Base-by-base conservation (phyloP, 257 asterid species). In the Fraxinus excelsior region DNA sequence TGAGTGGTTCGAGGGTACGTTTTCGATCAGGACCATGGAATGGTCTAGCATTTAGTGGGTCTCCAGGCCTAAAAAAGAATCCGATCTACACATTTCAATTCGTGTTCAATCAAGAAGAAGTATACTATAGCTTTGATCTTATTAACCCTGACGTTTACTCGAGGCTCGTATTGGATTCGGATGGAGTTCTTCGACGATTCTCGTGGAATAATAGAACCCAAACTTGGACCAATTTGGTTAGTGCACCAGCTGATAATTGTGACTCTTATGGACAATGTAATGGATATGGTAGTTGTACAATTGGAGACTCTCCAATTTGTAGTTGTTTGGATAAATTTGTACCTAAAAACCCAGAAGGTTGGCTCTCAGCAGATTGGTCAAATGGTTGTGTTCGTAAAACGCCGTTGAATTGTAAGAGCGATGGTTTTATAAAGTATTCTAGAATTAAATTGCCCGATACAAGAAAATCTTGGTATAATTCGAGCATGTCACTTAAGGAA, bases 11-110 rank as follows among this genome's bases (percentile, higher is more conserved):
- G 5, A 26, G 10, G 0, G 74, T 32, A 28, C 74, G 69, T 67
- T 83, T 67, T 68, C 44, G 75, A 12, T 23, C 77, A 3, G 86
- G 82, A 7, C 84, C 86, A 25, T 83, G 86, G 86, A 77, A 64
- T 56, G 80, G 84, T 19, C 26, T 38, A 2, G 11, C 77, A 31
- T 83, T 80, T 38, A 76, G 79, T 76, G 82, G 79, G 37, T 42
- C 68, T 23, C 68, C 78, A 1, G 66, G 35, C 31, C 31, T 86
- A 34, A 62, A 34, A 72, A 19, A 25, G 42, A 82, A 83, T 51
- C 67, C 71, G 0, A 62, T 53, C 9, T 74, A 25, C 23, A 11
- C 35, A 4, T 75, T 28, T 56, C 64, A 58, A 6, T 75, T 81
- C 21, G 72, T 72, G 16, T 31, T 66, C 9, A 28, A 67, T 71